phyloP scores from a whole-genome alignment of 176 grass and related monocot species.

The Aegilops speltoides region DNA sequence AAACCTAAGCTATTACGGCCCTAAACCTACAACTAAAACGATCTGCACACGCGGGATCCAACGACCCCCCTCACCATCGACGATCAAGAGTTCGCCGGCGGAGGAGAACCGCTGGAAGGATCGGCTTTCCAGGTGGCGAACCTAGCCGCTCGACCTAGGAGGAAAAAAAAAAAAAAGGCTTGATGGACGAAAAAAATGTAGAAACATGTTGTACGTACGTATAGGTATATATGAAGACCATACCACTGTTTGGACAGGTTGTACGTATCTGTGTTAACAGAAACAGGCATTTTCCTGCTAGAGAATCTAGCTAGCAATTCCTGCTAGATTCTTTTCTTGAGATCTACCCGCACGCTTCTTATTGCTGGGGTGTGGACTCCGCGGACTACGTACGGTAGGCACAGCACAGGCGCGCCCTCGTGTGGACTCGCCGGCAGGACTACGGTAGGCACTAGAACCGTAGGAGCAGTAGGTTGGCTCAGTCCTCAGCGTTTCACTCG shows the following conservation, averaged over 20 bases:
- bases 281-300: neutral
- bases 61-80: too few species aligned
- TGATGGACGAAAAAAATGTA: too few species aligned
- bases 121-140: too few species aligned
- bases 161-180: too few species aligned
- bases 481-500: neutral
- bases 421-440: conserved; percentile 12
- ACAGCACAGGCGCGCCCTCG: neutral
- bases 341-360: conserved; percentile 9
- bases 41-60: too few species aligned
- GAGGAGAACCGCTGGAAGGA: too few species aligned
- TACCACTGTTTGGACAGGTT: neutral
- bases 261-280: neutral
- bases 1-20: too few species aligned
- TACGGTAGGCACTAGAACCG: conserved; percentile 16
- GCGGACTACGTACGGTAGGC: conserved; percentile 18
- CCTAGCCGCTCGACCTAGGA: too few species aligned
- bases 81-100: too few species aligned
- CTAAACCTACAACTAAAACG: too few species aligned
- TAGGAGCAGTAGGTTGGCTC: conserved; percentile 22
- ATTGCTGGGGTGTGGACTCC: conserved; percentile 35
- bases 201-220: too few species aligned
- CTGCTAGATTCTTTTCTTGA: neutral
- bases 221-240: too few species aligned
- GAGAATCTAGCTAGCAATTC: neutral